Base-by-base conservation (phyloP, 192 early-diverging fungal species). In the Neocallimastix lanati region DNA sequence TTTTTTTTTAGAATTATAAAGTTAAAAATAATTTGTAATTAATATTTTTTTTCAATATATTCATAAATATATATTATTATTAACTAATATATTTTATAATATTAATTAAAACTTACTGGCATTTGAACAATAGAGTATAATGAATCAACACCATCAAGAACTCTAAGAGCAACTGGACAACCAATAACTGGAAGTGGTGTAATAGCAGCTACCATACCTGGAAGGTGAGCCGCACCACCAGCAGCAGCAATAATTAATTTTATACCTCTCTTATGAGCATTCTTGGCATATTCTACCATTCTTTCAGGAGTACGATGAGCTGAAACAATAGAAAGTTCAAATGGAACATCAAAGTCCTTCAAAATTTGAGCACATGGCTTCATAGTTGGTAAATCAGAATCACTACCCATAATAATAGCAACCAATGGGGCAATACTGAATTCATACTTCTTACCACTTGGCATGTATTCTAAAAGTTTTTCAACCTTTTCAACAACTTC, bases 101-200 rank as follows among this genome's bases (percentile, higher is more conserved):
- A n/a, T n/a, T n/a, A n/a, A n/a, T n/a, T n/a, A n/a, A n/a, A 4
- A 88, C 88, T 85, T 88, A 94, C 93, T 78, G 98, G 98, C 98
- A 99, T 99, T 86, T 99, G 98, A 25, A 98, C 96, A 83, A 99
- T 99, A 38, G 95, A 96, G 80, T 96, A 91, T 78, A 99, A 86
- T 30, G 98, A 99, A 83, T 99, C 98, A 36, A 96, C 93, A 50
- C 98, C 98, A 79, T 98, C 96, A 33, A 99, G 87, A 28, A 90
- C 89, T 82, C 92, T 94, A 38, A 96, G 91, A 76, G 95, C 95
- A 33, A 99, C 94, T 27, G 98, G 98, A 4, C 98, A 96, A 50
- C 98, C 98, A 79, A 99, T 94, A 67, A 99, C 98, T 11, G 96
- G 98, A 25, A 99, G 85, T n/a, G 95, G 93, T 5, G 98, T 98